phyloP scores from a whole-genome alignment of 306 rosid species.

The Pyrus bretschneideri region DNA sequence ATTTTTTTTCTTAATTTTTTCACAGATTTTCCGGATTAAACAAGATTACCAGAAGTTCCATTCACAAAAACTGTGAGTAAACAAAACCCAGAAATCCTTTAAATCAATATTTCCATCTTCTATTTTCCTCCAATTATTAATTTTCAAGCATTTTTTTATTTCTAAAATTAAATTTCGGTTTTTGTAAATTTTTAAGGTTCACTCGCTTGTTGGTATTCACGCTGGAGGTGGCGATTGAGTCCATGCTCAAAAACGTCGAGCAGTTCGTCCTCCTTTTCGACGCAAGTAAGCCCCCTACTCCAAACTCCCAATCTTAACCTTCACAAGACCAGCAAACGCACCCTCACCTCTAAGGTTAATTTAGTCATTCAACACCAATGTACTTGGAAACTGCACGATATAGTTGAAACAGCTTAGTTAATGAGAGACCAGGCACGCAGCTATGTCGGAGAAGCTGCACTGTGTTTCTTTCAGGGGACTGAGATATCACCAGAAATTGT shows the following conservation, averaged over 20 bases:
- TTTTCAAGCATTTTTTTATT: background rate
- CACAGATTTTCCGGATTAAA: constrained; percentile 81
- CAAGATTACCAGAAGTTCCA: constrained; percentile 89
- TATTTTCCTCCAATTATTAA: background rate
- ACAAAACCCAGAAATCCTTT: background rate
- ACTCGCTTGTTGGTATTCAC: constrained; percentile 83
- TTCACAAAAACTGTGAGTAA: constrained; percentile 86
- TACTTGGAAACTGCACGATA: background rate
- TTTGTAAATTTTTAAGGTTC: constrained; percentile 40
- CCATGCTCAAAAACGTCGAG: constrained; percentile 78
- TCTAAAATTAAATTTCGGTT: background rate
- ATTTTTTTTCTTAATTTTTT: background rate
- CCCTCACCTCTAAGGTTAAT: background rate
- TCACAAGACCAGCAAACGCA: background rate
- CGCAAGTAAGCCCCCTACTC: constrained; percentile 65
- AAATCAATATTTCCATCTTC: background rate
- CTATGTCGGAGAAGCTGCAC: constrained; percentile 36
- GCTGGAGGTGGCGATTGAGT: constrained; percentile 80
- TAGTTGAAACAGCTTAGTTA: background rate
- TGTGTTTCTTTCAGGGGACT: background rate
- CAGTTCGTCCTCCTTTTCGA: constrained; percentile 82
- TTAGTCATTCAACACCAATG: background rate
- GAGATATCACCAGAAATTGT: constrained; percentile 39
- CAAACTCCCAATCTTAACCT: constrained; percentile 2
- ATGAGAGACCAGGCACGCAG: constrained; percentile 12